Conservation (phyloP, 75 land plant genomes). For the Picea glauca region DNA sequence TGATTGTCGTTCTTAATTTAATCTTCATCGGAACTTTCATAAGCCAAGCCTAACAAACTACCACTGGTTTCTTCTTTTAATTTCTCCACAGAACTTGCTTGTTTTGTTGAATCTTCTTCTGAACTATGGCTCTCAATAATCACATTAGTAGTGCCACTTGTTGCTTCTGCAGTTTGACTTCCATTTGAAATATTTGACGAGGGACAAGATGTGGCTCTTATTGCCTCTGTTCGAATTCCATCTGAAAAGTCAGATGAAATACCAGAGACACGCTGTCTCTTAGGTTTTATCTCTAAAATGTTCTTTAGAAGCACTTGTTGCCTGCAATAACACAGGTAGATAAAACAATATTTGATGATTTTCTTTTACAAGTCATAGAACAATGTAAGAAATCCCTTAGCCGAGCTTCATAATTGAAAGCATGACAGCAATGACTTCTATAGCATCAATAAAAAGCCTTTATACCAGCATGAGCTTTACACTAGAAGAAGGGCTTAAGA, state of each 20-base stretch:
- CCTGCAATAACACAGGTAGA: conserved; percentile 26
- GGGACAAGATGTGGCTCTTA: conserved; percentile 2
- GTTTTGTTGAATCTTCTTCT: not conserved
- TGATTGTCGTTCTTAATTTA: too few relatives aligned
- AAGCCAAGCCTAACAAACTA: conserved; percentile 82
- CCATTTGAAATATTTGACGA: not conserved
- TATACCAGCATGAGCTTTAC: too few relatives aligned
- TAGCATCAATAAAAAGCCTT: too few relatives aligned
- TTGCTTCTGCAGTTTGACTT: conserved; percentile 7
- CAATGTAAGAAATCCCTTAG: too few relatives aligned
- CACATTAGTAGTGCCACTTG: conserved; percentile 3
- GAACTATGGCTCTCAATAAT: not conserved
- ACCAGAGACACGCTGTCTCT: conserved; percentile 47
- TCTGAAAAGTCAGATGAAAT: conserved; percentile 19
- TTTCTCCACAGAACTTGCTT: not conserved
- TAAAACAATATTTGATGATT: too few relatives aligned
- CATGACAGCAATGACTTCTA: too few relatives aligned
- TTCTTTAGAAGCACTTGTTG: conserved; percentile 89
- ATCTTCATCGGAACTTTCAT: conserved; percentile 90
- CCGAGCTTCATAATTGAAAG: too few relatives aligned
- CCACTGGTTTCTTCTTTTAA: conserved; percentile 30
- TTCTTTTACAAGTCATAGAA: too few relatives aligned
- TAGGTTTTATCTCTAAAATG: conserved; percentile 83
- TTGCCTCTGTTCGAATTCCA: not conserved
- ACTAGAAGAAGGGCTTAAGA: too few relatives aligned